A percentile compares a stretch with the other conserved stretches of the same genome.
Evolutionary conservation across 768 basidiomycete genomes (phyloP).

Genomic region (Nevesoporus exiguus): DNA sequence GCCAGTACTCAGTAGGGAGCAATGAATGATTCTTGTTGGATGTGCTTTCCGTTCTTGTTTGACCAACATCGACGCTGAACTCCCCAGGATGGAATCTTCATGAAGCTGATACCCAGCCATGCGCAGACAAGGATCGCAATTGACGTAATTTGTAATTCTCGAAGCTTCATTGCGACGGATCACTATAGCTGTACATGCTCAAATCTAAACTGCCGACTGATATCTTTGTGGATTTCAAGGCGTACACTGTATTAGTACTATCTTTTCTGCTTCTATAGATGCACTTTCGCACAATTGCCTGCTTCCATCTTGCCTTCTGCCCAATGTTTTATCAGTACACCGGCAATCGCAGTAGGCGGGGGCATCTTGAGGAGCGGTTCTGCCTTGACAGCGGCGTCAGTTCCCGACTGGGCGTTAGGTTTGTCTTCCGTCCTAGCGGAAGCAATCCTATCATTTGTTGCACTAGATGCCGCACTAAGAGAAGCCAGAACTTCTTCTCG

Average conservation of each 20-base stretch:
- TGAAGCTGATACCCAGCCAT: no score
- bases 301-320: constrained; percentile 54
- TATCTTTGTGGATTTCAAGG: neutral
- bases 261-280: no score
- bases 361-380: constrained; percentile 72
- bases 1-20: neutral
- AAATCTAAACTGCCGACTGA: neutral
- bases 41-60: no score
- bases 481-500: constrained; percentile 67
- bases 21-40: no score
- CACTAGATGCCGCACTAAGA: constrained; percentile 36
- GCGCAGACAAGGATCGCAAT: neutral
- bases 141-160: neutral
- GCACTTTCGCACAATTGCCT: constrained; percentile 41
- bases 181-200: neutral
- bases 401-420: constrained; percentile 15
- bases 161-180: neutral
- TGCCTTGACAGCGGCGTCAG: constrained; percentile 21
- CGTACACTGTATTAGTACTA: neutral
- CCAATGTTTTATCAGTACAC: constrained; percentile 84
- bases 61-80: no score
- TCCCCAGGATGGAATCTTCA: no score
- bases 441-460: constrained; percentile 27
- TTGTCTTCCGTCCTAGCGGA: constrained; percentile 22
- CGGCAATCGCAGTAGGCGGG: constrained; percentile 73